Base-by-base conservation (phyloP, 345 rosid genomes). In the Microcos paniculata region DNA sequence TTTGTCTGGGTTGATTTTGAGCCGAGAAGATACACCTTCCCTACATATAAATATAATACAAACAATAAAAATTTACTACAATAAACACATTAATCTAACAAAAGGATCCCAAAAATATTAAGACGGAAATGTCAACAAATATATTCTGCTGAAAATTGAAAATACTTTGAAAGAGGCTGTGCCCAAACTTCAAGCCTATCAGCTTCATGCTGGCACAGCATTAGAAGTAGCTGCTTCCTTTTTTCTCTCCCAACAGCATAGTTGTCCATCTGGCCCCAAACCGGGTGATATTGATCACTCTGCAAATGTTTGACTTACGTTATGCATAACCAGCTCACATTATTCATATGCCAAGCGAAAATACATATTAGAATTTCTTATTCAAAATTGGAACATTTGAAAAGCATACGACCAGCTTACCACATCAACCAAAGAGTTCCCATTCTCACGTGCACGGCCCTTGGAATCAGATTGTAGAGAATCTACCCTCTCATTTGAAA, bases 151-250 rank as follows among this genome's bases (percentile, higher is more conserved):
- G 31, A n/a, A 64, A 75, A 31, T 24, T 43, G 40, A 76, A 61
- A 26, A 62, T 92, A 96, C 99, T 93, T 96, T 33, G 94, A 84
- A 61, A 87, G 86, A 75, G 99, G 99, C 71, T 92, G 92, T 59
- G 99, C 95, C 99, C 99, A 96, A 74, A 96, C 99, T 49, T 92
- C 97, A 85, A 96, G 99, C 87, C 99, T 89, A 79, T 96, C 98
- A 84, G 97, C 94, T 88, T 96, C 99, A 83, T 91, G 91, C 83
- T 96, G 98, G 82, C 98, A 92, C 42, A 96, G 85, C 97, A 96
- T 90, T 80, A 94, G 73, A 87, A 96, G 98, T 73, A 96, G 88
- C 79, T 94, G 99, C 85, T 84, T 96, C 72, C 97, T 79, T 78
- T 88, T 96, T 82, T 91, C 99, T 84, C 89, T 92, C 81, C 91